phyloP scores from a whole-genome alignment of 1,139 yeast species.

The Hansenula lynferdii region DNA sequence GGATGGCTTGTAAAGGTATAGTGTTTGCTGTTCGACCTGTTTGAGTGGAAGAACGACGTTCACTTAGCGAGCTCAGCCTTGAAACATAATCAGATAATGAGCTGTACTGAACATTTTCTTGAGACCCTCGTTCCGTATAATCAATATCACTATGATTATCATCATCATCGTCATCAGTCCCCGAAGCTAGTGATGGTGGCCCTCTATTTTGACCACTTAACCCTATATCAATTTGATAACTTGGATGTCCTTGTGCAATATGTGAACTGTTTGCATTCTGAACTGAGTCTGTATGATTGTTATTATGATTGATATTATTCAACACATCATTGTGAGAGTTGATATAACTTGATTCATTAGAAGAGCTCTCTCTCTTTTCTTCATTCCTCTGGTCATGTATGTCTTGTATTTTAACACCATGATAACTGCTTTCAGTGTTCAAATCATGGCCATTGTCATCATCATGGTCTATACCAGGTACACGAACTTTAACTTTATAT shows the following conservation, averaged over 20 bases:
- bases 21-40: conserved; percentile 1
- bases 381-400: no score
- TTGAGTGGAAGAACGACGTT: conserved; percentile 3
- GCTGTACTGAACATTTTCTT: not conserved
- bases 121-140: conserved; percentile 2
- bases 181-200: conserved; percentile 20
- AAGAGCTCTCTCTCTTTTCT: conserved; percentile 4
- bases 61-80: conserved; percentile 10
- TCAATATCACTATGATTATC: conserved; percentile 4
- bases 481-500: conserved; percentile 11
- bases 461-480: conserved; percentile 4
- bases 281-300: conserved; percentile 1
- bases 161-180: conserved; percentile 8
- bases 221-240: conserved; percentile 18
- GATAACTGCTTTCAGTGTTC: not conserved
- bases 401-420: not conserved
- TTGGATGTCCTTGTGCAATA: conserved; percentile 2
- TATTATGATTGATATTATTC: no score
- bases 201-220: conserved; percentile 18
- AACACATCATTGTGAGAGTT: no score
- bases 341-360: conserved; percentile 12
- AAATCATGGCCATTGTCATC: not conserved
- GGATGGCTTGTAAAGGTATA: not conserved
- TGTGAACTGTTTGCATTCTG: conserved; percentile 1
- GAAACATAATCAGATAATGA: conserved; percentile 14